phyloP scores from a whole-genome alignment of 1,284 basidiomycete species.

The Moesziomyces globuligerus region DNA sequence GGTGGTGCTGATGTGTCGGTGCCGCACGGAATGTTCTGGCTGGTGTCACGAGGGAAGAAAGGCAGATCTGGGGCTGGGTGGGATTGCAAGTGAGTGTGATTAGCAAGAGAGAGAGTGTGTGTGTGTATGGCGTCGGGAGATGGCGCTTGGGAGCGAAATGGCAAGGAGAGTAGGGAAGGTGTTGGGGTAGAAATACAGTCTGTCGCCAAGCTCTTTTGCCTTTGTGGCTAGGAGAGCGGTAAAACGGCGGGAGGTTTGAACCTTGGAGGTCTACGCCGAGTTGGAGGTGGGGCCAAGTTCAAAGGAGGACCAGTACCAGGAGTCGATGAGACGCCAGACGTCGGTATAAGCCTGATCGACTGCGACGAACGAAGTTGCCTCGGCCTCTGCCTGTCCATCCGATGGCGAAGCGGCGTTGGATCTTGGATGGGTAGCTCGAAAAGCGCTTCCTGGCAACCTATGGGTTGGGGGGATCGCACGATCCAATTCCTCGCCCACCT shows the following conservation, averaged over 20 bases:
- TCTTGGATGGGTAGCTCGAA: neutral
- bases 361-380: conserved; percentile 10
- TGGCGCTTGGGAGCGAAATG: neutral
- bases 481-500: conserved; percentile 26
- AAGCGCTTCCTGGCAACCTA: conserved; percentile 11
- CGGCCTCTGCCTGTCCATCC: neutral
- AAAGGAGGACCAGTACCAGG: conserved; percentile 38
- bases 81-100: too few relatives aligned
- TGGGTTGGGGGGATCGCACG: conserved; percentile 19
- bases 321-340: conserved; percentile 29
- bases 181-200: conserved; percentile 11
- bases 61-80: too few relatives aligned
- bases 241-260: neutral
- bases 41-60: too few relatives aligned
- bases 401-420: neutral
- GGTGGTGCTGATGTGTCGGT: too few relatives aligned
- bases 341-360: conserved; percentile 27
- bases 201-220: too few relatives aligned
- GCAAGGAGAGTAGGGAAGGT: neutral
- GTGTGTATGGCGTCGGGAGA: neutral
- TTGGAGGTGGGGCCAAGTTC: conserved; percentile 5
- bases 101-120: too few relatives aligned
- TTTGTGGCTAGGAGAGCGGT: too few relatives aligned
- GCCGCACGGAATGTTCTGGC: too few relatives aligned
- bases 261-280: neutral